Evolutionary conservation across 495 filamentous ascomycete genomes (phyloP), one percentile per base, ranked within the genome.

Genomic region (Aspergillus mulundensis): DNA sequence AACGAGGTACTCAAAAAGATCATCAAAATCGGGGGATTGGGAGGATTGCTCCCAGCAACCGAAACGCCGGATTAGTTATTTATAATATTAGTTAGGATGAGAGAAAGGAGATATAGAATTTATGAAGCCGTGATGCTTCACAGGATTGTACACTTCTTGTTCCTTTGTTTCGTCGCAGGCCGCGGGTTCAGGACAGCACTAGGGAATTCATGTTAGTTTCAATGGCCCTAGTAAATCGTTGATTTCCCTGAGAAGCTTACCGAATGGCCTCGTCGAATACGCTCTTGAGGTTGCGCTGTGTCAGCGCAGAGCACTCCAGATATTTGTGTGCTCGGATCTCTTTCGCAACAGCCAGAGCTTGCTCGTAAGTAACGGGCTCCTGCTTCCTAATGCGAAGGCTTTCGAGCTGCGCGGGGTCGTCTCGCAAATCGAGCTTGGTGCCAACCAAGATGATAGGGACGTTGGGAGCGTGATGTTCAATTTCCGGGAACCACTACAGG

Each of bases 221-320:
- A 51, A 10, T 3, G 12, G 11, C 21, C n/a, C 7, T 11, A 44
- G 23, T 24, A 11, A 40, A 40, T 10, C n/a, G n/a, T 50, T 11
- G 39, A 15, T 15, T 20, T 7, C 8, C 3, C 8, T 6, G 30
- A 4, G 21, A 11, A 46, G 69, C 77, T 50, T 70, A 96, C 93
- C 91, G 83, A 67, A 98, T 98, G 36, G 94, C 94, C 67, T 96
- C 90, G 63, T 98, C 94, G 67, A 98, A 98, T 45, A 98, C 95
- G 52, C 89, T 93, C 83, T 98, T 98, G 61, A 98, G 71, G 66
- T 95, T 95, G 54, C 90, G 81, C 75, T 97, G 94, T 28, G 94
- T 98, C 56, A 97, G 79, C 32, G 94, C 94, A n/a, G 94, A 98
- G 76, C 94, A 98, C 70, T 98, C 94, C 28, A 97, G 78, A 69